These are phyloP conservation scores for Barbatosphaeria neglecta DNA, from an alignment of 495 filamentous ascomycete species.

Conservation along the genomic window DNA sequence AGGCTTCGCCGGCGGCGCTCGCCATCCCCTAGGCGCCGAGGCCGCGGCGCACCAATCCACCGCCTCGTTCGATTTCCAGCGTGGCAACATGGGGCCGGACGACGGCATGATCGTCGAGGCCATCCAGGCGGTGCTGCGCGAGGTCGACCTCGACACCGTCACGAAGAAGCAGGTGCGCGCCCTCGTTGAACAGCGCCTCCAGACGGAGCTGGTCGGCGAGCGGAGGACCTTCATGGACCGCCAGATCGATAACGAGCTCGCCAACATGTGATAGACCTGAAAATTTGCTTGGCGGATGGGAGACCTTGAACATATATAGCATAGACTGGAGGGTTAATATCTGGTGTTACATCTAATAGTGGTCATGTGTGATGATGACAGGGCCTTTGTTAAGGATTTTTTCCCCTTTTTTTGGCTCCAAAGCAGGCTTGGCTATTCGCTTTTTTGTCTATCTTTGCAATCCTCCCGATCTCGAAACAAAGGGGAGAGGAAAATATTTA, in stretches of 20 bases:
- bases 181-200: constrained; percentile 81
- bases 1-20: constrained; percentile 25
- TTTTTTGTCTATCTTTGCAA: too few relatives aligned
- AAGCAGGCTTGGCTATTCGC: too few relatives aligned
- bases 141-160: constrained; percentile 87
- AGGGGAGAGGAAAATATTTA: too few relatives aligned
- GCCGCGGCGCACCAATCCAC: constrained; percentile 39
- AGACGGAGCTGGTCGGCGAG: constrained; percentile 75
- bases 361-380: too few relatives aligned
- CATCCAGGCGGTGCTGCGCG: constrained; percentile 68
- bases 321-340: too few relatives aligned
- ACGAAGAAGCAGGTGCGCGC: constrained; percentile 97
- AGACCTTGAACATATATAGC: too few relatives aligned
- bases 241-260: constrained; percentile 85
- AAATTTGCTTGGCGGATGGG: too few relatives aligned
- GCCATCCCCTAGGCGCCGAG: constrained; percentile 28
- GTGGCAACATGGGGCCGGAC: constrained; percentile 52
- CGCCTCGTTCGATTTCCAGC: constrained; percentile 69
- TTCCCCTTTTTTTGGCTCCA: too few relatives aligned
- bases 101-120: constrained; percentile 69
- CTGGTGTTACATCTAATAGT: too few relatives aligned
- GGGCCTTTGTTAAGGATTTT: too few relatives aligned
- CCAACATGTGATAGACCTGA: constrained; percentile 94
- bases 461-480: too few relatives aligned
- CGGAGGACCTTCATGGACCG: constrained; percentile 74